Evolutionary conservation across 345 rosid genomes (phyloP).

Genomic region (Mallotus nudiflorus): DNA sequence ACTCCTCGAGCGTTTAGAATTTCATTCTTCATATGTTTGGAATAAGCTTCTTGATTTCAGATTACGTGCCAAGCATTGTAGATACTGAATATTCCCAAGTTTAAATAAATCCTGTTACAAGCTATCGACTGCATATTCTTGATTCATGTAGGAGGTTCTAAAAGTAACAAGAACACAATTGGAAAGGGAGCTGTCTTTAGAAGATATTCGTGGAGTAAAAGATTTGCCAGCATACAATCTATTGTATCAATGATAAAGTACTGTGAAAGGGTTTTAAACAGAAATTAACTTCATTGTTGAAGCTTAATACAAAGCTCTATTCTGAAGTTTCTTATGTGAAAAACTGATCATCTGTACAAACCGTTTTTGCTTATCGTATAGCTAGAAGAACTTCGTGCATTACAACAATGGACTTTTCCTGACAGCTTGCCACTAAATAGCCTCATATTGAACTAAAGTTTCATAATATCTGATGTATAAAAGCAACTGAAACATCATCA

Average conservation of each 20-base stretch:
- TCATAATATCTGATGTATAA: too few species aligned
- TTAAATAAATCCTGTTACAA: not conserved
- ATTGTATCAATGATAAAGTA: constrained; percentile 40
- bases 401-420: too few species aligned
- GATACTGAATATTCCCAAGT: too few species aligned
- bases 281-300: not conserved
- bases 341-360: not conserved
- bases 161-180: constrained; percentile 75
- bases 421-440: too few species aligned
- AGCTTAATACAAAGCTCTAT: not conserved
- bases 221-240: constrained; percentile 91
- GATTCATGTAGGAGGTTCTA: constrained; percentile 68
- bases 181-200: constrained; percentile 83
- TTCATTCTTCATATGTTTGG: too few species aligned
- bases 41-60: too few species aligned
- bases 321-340: not conserved
- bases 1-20: too few species aligned
- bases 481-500: too few species aligned
- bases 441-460: too few species aligned
- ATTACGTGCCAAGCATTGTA: too few species aligned
- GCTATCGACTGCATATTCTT: not conserved
- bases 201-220: constrained; percentile 68
- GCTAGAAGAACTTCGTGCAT: not conserved
- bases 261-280: too few species aligned
- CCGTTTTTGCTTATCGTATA: not conserved